Percentiles rank a stretch among this genome's conserved stretches.
phyloP scores from a whole-genome alignment of 176 grass and related monocot genomes.

The Oryza meyeriana region DNA sequence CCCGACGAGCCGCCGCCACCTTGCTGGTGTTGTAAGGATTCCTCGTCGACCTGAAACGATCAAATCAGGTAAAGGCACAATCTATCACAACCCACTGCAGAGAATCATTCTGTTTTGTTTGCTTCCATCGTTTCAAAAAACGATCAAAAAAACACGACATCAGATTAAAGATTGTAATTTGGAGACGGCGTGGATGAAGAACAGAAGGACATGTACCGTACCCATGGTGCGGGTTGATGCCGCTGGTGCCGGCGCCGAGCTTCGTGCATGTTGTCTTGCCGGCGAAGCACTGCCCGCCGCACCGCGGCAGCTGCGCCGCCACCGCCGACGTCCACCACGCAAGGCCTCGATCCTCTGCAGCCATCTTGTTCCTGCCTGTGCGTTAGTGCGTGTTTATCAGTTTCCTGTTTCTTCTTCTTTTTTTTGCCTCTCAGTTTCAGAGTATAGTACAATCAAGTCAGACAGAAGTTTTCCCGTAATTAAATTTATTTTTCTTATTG shows the following conservation, averaged over 20 bases:
- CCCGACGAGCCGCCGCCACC: constrained; percentile 77
- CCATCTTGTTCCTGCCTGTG: constrained; percentile 67
- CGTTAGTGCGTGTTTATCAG: neutral
- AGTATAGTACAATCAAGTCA: neutral
- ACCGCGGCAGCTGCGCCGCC: constrained; percentile 71
- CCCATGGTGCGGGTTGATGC: constrained; percentile 60
- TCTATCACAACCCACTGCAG: no score
- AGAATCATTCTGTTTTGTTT: no score
- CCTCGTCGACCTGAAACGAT: constrained; percentile 51
- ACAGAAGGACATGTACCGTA: neutral
- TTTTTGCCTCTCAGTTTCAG: no score
- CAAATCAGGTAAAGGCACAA: constrained; percentile 35
- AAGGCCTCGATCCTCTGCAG: constrained; percentile 50
- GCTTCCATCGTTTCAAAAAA: no score
- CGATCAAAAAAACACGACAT: no score
- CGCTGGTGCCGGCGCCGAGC: constrained; percentile 76
- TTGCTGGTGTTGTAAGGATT: constrained; percentile 63
- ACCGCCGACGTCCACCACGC: constrained; percentile 63
- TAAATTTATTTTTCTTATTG: neutral
- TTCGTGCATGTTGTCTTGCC: constrained; percentile 99
- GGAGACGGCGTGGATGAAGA: no score
- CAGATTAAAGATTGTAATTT: no score
- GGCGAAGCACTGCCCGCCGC: constrained; percentile 76
- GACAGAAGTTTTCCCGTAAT: neutral
- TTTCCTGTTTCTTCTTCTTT: no score